These are phyloP conservation scores for bread wheat (Triticum aestivum) DNA, from an alignment of 176 grass and related monocot genomes.

Conservation along the genomic window DNA sequence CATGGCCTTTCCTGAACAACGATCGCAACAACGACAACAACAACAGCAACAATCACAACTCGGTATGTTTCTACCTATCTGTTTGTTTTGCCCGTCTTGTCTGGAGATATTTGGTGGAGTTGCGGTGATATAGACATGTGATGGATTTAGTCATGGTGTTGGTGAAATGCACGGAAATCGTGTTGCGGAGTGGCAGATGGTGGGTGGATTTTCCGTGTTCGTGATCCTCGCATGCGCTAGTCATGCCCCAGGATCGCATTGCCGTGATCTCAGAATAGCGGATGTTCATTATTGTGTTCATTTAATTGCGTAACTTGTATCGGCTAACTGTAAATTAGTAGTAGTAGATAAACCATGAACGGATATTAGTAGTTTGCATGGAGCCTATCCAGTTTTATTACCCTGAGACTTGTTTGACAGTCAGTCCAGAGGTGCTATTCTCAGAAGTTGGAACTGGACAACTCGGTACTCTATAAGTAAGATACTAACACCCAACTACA, in stretches of 20 bases:
- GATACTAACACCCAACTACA: neutral
- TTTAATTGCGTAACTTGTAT: neutral
- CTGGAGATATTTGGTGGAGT: neutral
- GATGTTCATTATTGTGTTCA: neutral
- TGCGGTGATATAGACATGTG: neutral
- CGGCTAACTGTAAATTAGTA: neutral
- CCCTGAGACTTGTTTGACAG: neutral
- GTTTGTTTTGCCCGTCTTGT: neutral
- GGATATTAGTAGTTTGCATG: neutral
- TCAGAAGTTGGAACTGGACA: slow-evolving; percentile 22
- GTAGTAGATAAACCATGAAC: neutral
- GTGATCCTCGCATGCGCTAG: neutral
- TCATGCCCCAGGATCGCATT: neutral
- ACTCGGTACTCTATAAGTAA: neutral
- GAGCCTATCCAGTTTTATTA: neutral
- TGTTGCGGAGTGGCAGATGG: neutral
- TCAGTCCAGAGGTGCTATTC: slow-evolving; percentile 2
- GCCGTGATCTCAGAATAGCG: neutral
- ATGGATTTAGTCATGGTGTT: neutral
- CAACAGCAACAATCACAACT: neutral
- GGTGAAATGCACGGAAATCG: neutral
- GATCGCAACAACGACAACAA: neutral
- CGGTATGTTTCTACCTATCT: slow-evolving; percentile 27
- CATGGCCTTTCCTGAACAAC: slow-evolving; percentile 39
- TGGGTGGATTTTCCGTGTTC: neutral